These are phyloP conservation scores for Sphagnurus paluster DNA, from an alignment of 1,284 basidiomycete genomes.

Conservation along the genomic window DNA sequence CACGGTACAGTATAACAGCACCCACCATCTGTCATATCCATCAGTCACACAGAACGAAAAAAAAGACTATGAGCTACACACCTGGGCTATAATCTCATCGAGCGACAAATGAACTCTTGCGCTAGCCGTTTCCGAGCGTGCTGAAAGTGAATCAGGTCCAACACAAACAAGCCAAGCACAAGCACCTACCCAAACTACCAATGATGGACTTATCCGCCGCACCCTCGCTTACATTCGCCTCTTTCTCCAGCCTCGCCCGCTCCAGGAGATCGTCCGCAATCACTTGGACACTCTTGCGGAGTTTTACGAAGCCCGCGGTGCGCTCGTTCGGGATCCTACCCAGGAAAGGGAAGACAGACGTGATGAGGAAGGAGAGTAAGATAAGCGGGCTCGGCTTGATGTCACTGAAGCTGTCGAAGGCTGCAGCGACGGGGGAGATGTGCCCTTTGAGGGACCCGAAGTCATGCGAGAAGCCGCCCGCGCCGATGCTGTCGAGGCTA, in stretches of 20 bases:
- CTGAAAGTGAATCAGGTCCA: constrained; percentile 30
- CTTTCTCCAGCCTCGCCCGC: constrained; percentile 41
- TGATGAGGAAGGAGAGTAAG: constrained; percentile 39
- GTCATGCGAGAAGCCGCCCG: constrained; percentile 50
- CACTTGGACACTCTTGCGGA: constrained; percentile 37
- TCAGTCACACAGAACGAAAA: no score
- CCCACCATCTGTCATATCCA: constrained; percentile 32
- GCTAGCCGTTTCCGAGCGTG: constrained; percentile 33
- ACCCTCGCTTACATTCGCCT: constrained; percentile 27
- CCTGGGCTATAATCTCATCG: no score
- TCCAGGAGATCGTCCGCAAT: constrained; percentile 50
- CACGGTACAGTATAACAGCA: no score
- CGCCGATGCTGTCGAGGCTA: constrained; percentile 23
- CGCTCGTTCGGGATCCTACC: constrained; percentile 7
- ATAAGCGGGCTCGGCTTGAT: constrained; percentile 25
- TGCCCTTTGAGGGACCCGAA: constrained; percentile 51
- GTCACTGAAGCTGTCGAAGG: constrained; percentile 43
- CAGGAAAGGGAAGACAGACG: constrained; percentile 42
- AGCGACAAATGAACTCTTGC: constrained; percentile 2
- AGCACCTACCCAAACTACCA: constrained; percentile 47
- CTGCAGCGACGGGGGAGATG: constrained; percentile 41
- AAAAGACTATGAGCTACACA: no score
- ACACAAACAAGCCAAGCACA: not conserved
- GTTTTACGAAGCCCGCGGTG: constrained; percentile 1
- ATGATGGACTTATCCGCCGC: constrained; percentile 54